Conservation (phyloP, 371 early-diverging fungal genomes). For the Circinella umbellata region DNA sequence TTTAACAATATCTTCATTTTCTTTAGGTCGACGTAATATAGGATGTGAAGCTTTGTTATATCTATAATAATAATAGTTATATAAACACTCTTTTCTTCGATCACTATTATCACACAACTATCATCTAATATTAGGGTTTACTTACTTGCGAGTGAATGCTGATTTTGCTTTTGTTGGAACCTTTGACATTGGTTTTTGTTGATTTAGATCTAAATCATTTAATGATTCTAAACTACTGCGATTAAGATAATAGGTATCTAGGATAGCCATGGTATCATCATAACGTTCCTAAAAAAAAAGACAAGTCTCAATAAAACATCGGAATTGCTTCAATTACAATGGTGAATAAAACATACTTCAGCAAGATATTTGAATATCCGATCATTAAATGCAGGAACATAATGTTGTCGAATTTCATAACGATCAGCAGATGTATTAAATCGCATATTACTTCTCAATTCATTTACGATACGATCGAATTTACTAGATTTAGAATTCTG, state of each 20-base stretch:
- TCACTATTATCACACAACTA: too few relatives aligned
- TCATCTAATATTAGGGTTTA: background rate
- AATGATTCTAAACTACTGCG: conserved; percentile 91
- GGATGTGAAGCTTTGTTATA: conserved; percentile 1
- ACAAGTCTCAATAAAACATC: background rate
- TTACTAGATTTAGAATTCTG: conserved; percentile 89
- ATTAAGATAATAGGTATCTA: conserved; percentile 91
- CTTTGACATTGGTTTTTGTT: conserved; percentile 50
- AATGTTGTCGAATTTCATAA: conserved; percentile 82
- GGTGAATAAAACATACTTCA: conserved; percentile 36
- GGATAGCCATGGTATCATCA: conserved; percentile 73
- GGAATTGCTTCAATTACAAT: background rate
- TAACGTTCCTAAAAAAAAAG: conserved; percentile 56
- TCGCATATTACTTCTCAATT: conserved; percentile 86
- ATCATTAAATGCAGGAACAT: conserved; percentile 78
- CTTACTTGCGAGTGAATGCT: conserved; percentile 77
- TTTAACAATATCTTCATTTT: conserved; percentile 3
- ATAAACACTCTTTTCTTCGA: too few relatives aligned
- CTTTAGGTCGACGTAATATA: background rate
- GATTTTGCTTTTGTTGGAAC: conserved; percentile 78
- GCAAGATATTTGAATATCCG: conserved; percentile 67
- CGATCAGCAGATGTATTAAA: conserved; percentile 82
- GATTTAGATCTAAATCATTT: conserved; percentile 68
- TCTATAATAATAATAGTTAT: background rate
- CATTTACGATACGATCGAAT: conserved; percentile 72